Evolutionary conservation across 352 stramenopile species (phyloP).

Genomic region (Globisporangium heterothallicum): DNA sequence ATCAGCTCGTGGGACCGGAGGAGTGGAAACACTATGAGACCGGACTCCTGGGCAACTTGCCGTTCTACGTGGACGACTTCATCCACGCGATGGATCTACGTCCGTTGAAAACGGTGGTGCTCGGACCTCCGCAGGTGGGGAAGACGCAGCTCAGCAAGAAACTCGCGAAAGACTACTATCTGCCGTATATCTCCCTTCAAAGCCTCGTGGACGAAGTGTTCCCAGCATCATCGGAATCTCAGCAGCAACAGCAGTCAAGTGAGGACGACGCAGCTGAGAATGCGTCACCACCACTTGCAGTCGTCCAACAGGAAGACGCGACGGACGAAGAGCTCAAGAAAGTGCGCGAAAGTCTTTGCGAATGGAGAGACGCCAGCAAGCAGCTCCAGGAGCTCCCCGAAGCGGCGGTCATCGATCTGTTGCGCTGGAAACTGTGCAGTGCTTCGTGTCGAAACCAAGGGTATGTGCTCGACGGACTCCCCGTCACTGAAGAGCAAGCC

Average conservation of each 20-base stretch:
- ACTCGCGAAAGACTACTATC: constrained; percentile 66
- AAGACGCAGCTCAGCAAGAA: constrained; percentile 51
- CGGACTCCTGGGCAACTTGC: constrained; percentile 57
- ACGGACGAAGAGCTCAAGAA: constrained; percentile 31
- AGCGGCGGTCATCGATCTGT: constrained; percentile 29
- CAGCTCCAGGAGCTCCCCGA: constrained; percentile 26
- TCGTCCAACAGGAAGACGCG: not conserved
- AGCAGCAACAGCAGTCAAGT: constrained; percentile 17
- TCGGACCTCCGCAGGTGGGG: constrained; percentile 58
- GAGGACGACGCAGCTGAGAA: constrained; percentile 1
- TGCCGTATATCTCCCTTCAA: constrained; percentile 53
- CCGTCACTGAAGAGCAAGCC: constrained; percentile 41
- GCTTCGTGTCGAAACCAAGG: constrained; percentile 71
- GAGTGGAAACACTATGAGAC: constrained; percentile 65
- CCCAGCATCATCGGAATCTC: constrained; percentile 10
- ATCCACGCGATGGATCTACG: constrained; percentile 68
- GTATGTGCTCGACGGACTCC: constrained; percentile 74
- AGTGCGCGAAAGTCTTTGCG: constrained; percentile 32
- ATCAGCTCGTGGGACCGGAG: constrained; percentile 46
- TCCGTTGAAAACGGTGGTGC: constrained; percentile 60
- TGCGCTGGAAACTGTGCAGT: constrained; percentile 65
- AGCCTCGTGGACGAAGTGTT: constrained; percentile 41
- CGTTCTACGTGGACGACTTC: constrained; percentile 71
- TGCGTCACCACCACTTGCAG: constrained; percentile 11
- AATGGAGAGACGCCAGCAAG: constrained; percentile 21